Evolutionary conservation across 805 yeast species (phyloP).

Genomic region (Cyberlindnera amylophila): DNA sequence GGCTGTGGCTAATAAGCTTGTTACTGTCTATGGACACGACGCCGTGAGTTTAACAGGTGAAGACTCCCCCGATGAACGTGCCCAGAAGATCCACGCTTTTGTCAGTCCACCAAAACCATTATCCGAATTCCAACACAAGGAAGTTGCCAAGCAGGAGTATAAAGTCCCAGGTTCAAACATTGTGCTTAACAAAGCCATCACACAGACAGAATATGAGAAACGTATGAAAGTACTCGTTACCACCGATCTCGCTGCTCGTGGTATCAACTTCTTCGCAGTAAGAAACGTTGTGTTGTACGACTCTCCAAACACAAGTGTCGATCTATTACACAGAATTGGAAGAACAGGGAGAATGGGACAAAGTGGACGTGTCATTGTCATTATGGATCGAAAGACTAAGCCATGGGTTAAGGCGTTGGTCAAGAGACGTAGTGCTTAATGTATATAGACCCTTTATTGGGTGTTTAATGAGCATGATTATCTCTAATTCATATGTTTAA

Average conservation of each 20-base stretch:
- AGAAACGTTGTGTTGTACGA: constrained; percentile 82
- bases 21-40: constrained; percentile 48
- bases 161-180: constrained; percentile 35
- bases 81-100: constrained; percentile 54
- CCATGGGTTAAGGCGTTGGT: constrained; percentile 75
- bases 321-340: constrained; percentile 87
- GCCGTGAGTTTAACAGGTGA: constrained; percentile 66
- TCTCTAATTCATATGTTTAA: too few relatives aligned
- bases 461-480: too few relatives aligned
- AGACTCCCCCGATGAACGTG: constrained; percentile 58
- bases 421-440: too few relatives aligned
- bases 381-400: constrained; percentile 64
- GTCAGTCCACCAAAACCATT: constrained; percentile 53
- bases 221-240: constrained; percentile 69
- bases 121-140: constrained; percentile 20
- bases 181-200: constrained; percentile 17
- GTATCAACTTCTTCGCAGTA: constrained; percentile 78
- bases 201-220: constrained; percentile 12
- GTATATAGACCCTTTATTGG: too few relatives aligned
- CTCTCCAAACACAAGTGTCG: constrained; percentile 80
- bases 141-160: constrained; percentile 10
- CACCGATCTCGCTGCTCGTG: constrained; percentile 87
- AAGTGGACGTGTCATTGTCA: constrained; percentile 80
- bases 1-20: constrained; percentile 53
- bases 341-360: constrained; percentile 92